Conservation (phyloP, 352 stramenopile genomes). For the Elongisporangium anandrum region DNA sequence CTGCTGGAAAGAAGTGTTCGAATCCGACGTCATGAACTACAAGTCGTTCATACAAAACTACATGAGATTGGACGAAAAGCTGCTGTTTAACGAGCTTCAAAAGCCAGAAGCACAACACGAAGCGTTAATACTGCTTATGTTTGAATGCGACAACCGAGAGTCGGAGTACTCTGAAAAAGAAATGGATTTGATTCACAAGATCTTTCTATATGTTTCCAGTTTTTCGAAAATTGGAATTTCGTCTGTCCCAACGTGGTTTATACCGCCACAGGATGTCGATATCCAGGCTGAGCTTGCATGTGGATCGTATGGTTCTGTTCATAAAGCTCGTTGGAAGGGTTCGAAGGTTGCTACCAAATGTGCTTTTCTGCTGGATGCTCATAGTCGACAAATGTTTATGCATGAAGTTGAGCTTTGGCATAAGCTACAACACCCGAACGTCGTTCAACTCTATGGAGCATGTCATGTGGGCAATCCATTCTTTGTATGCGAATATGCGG, state of each 20-base stretch:
- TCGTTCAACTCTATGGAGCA: slow-evolving; percentile 19
- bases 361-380: background rate
- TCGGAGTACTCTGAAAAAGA: slow-evolving; percentile 5
- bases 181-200: slow-evolving; percentile 1
- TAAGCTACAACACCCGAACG: slow-evolving; percentile 9
- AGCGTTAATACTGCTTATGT: slow-evolving; percentile 8
- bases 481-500: slow-evolving; percentile 12
- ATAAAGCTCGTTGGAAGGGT: background rate
- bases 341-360: background rate
- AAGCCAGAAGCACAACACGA: slow-evolving; percentile 2
- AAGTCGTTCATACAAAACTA: background rate
- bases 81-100: slow-evolving; percentile 3
- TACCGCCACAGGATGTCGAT: slow-evolving; percentile 13
- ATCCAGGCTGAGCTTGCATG: background rate
- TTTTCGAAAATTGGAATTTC: slow-evolving; percentile 6
- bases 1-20: background rate
- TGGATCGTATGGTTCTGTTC: background rate
- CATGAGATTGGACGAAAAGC: background rate
- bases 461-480: slow-evolving; percentile 9
- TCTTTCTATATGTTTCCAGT: background rate
- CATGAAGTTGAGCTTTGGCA: slow-evolving; percentile 17
- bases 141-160: slow-evolving; percentile 8
- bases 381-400: slow-evolving; percentile 4
- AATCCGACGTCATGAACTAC: background rate
- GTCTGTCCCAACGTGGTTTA: slow-evolving; percentile 11